Base-by-base conservation (phyloP, 495 filamentous ascomycete genomes). In the Neurospora hispaniola region DNA sequence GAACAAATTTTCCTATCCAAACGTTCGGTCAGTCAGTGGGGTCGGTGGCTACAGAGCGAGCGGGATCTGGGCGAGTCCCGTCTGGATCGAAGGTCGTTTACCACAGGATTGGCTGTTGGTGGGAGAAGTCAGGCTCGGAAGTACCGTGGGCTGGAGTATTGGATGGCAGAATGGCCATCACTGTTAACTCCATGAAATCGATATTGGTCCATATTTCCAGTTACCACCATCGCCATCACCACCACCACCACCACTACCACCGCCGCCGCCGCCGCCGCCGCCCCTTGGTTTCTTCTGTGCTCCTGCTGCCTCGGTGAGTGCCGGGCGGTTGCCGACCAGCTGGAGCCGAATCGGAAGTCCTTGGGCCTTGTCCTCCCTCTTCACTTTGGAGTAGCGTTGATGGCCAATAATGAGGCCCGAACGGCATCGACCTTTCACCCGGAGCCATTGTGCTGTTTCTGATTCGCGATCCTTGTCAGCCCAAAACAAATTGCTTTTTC, bases 21-120 rank as follows among this genome's bases (percentile, higher is more conserved):
- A 76, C 74, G 75, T 76, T 78, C 77, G 69, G 75, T 73, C 75
- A 74, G 75, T 72, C 75, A 74, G 75, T 72, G 73, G 70, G 70
- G 69, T 76, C 41, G 27, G 23, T 20, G 54, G 70, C 70, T 59
- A 59, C 40, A 12, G 43, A 71, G 31, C 70, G 18, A 35, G 35
- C 35, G 44, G 35, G 14, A 66, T 66, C 27, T 62, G 27, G 54
- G 54, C 54, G 27, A 62, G 54, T 35, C 40, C 40, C 40, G 40
- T 41, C 54, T 35, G 14, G 54, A 66, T 62, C 54, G 27, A 62
- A 27, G 27, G 27, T 27, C 27, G 54, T 62, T 62, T 62, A 62
- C 54, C 27, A 62, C 54, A 16, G 5, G 12, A 62, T 62, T 14
- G 54, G 14, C 54, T 66, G 27, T 66, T 66, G 27, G 27, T 35